Evolutionary conservation across 2,329 filamentous ascomycete species (phyloP), one percentile per base, ranked within the genome.

Genomic region (Davidsoniella eucalypti): DNA sequence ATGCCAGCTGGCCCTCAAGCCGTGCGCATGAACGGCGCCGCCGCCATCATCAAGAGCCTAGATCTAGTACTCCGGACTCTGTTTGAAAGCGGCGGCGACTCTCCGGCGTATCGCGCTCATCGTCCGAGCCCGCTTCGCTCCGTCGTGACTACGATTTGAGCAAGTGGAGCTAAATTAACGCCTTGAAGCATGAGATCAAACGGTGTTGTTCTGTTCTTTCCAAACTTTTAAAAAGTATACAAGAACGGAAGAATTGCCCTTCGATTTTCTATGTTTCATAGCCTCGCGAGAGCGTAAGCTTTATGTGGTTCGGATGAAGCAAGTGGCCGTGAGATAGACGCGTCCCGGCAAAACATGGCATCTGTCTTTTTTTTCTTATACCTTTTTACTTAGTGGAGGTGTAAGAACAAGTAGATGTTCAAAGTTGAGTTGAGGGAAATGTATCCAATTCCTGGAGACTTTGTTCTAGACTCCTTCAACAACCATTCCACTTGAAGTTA

Each of bases 71-170:
- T 18, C 48, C 70, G 62, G 26, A 12, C 26, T 33, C 26, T 33
- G 10, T 33, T 9, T 33, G 26, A 33, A 67, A 65, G 63, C 68
- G 69, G 60, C 63, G 69, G 63, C 63, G 64, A 63, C 69, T 68
- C 61, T 67, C 63, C 57, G 61, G 69, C 65, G 61, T 67, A 60
- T 59, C 67, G 67, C 59, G 64, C 65, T 62, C 65, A 61, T 61
- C 74, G 71, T 63, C 77, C 76, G 59, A 81, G 78, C 69, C 78
- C 78, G 68, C 76, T 82, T 69, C 78, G 76, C 68, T 74, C 73
- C 68, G 72, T 78, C 67, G 79, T 74, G 76, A 78, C 69, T 72
- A 69, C 70, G 65, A 68, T 68, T 73, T 77, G 69, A 74, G 70
- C 63, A 54, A 52, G 50, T 47, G 36, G 50, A 47, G 42, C 50